Percentiles rank a stretch among this genome's conserved stretches.
Evolutionary conservation across 169 alveolate species (phyloP).

Genomic region (Plasmodium ovale): DNA sequence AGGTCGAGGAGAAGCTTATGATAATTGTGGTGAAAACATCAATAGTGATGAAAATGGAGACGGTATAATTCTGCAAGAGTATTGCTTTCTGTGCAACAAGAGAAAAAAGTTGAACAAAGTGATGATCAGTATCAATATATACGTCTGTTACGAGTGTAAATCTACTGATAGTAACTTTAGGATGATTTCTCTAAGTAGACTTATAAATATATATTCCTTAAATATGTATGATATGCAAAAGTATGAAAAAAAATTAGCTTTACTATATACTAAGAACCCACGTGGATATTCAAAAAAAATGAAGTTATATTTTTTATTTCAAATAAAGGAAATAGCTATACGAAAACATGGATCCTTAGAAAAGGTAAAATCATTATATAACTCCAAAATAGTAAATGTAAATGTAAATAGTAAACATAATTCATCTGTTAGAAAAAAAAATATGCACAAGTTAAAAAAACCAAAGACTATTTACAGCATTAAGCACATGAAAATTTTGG

Average conservation of each 20-base stretch:
- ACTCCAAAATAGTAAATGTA: constrained; percentile 16
- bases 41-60: constrained; percentile 6
- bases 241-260: constrained; percentile 49
- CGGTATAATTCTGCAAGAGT: constrained; percentile 5
- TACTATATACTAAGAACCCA: constrained; percentile 52
- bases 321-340: constrained; percentile 73
- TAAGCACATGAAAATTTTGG: constrained; percentile 9
- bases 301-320: constrained; percentile 60
- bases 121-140: constrained; percentile 24
- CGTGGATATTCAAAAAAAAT: constrained; percentile 66
- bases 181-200: constrained; percentile 60
- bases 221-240: constrained; percentile 31
- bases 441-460: constrained; percentile 25
- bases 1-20: neutral
- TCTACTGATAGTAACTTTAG: constrained; percentile 41
- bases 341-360: constrained; percentile 62
- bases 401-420: neutral
- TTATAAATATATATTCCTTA: constrained; percentile 51
- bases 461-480: constrained; percentile 43
- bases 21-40: neutral
- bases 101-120: constrained; percentile 50
- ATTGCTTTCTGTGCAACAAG: constrained; percentile 53
- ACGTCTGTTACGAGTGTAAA: constrained; percentile 68
- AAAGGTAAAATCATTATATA: constrained; percentile 22
- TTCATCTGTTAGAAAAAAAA: constrained; percentile 11